These are phyloP conservation scores for Mentha longifolia DNA, from an alignment of 257 asterid species.

Conservation along the genomic window DNA sequence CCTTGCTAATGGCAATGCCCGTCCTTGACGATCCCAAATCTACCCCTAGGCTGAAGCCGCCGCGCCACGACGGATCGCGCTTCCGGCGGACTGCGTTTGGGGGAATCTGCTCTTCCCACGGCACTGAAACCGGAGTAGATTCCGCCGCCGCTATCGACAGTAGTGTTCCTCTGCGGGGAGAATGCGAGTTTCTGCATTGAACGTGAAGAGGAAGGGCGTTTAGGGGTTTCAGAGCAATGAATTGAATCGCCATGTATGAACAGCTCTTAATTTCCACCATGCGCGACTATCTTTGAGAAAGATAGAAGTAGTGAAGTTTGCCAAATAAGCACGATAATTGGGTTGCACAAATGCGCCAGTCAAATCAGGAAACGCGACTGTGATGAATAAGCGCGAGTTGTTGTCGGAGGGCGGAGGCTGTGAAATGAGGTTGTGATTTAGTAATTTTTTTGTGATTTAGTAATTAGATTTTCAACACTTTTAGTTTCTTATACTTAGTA, in stretches of 20 bases:
- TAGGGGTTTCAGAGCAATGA: conserved; percentile 33
- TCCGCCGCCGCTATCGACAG: conserved; percentile 22
- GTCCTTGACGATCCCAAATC: conserved; percentile 87
- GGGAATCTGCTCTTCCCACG: conserved; percentile 63
- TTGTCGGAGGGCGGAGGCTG: too few relatives aligned
- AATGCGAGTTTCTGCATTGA: conserved; percentile 16
- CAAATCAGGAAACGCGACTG: too few relatives aligned
- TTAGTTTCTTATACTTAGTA: too few relatives aligned
- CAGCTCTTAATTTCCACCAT: too few relatives aligned
- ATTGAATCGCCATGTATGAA: conserved; percentile 44
- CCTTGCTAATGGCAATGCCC: conserved; percentile 90
- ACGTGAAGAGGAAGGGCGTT: conserved; percentile 22
- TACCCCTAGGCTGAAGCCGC: conserved; percentile 91
- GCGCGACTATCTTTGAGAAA: not conserved
- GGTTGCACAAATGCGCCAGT: too few relatives aligned
- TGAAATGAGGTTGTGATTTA: too few relatives aligned
- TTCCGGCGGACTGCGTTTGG: conserved; percentile 74
- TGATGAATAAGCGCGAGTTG: too few relatives aligned
- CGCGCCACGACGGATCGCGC: conserved; percentile 71
- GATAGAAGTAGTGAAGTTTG: not conserved
- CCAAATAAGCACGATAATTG: not conserved
- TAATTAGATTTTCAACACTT: too few relatives aligned
- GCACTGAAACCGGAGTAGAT: conserved; percentile 32
- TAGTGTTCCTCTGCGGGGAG: conserved; percentile 15
- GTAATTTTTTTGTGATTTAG: too few relatives aligned